These are phyloP conservation scores for Alternaria angustiovoidea DNA, from an alignment of 2,329 filamentous ascomycete species.

Conservation along the genomic window DNA sequence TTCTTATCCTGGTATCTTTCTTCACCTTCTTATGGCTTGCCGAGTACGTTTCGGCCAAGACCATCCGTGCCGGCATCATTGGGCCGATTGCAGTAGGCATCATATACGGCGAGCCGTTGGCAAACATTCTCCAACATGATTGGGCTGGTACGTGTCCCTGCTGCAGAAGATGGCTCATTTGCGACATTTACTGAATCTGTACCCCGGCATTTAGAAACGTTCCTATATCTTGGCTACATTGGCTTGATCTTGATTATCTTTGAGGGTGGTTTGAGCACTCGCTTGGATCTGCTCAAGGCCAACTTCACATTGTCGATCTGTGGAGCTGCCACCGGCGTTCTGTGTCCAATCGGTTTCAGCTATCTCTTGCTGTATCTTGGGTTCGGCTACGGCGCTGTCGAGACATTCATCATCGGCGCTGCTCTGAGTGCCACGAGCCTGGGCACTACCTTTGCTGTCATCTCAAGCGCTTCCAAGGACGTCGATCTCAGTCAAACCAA, in stretches of 20 bases:
- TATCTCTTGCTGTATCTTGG: conserved; percentile 54
- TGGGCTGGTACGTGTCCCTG: conserved; percentile 7
- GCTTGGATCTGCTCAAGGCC: conserved; percentile 56
- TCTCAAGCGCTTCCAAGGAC: conserved; percentile 39
- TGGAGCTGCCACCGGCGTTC: conserved; percentile 56
- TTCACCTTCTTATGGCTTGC: conserved; percentile 22
- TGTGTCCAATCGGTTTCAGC: conserved; percentile 52
- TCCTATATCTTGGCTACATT: conserved; percentile 58
- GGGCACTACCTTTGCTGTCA: conserved; percentile 49
- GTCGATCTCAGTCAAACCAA: conserved; percentile 55
- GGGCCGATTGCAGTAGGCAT: conserved; percentile 18
- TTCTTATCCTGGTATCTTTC: conserved; percentile 20
- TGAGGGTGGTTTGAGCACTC: conserved; percentile 59
- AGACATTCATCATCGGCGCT: conserved; percentile 42
- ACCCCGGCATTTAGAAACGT: conserved; percentile 28
- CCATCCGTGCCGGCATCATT: conserved; percentile 20
- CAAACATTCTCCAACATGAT: conserved; percentile 21
- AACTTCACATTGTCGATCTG: conserved; percentile 55
- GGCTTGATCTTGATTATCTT: conserved; percentile 62
- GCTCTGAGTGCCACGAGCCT: conserved; percentile 37
- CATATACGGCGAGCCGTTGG: conserved; percentile 19
- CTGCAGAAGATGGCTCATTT: background rate
- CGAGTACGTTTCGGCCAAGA: conserved; percentile 19
- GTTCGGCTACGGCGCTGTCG: conserved; percentile 51
- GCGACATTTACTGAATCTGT: conserved; percentile 1